Conservation (phyloP, 2,329 filamentous ascomycete genomes). For the Thielaviopsis euricoi region DNA sequence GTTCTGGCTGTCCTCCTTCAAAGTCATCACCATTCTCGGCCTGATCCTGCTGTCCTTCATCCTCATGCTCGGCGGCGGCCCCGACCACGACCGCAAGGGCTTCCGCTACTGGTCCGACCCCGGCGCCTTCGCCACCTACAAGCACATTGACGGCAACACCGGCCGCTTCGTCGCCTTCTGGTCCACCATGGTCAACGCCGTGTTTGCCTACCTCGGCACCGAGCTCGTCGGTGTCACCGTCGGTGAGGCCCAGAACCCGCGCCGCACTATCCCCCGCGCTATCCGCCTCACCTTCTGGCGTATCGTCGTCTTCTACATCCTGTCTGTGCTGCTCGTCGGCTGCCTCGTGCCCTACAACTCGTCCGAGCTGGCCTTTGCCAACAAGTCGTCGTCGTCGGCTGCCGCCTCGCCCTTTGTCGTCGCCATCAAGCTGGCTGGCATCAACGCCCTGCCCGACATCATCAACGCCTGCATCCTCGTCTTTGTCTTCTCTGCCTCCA, state of each 20-base stretch:
- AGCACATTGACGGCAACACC: slow-evolving; percentile 22
- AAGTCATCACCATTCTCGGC: slow-evolving; percentile 49
- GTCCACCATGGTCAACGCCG: slow-evolving; percentile 58
- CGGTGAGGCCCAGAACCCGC: slow-evolving; percentile 64
- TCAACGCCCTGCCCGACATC: slow-evolving; percentile 46
- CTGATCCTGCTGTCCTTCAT: slow-evolving; percentile 50
- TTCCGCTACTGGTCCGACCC: slow-evolving; percentile 52
- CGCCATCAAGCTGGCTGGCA: slow-evolving; percentile 47
- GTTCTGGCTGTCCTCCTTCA: slow-evolving; percentile 48
- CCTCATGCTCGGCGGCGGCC: slow-evolving; percentile 48
- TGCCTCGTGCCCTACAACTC: slow-evolving; percentile 63
- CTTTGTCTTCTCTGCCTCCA: slow-evolving; percentile 62
- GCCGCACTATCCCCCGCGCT: slow-evolving; percentile 57
- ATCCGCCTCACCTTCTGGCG: slow-evolving; percentile 71
- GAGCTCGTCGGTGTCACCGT: slow-evolving; percentile 66
- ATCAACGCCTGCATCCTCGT: slow-evolving; percentile 59
- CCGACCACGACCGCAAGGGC: slow-evolving; percentile 42
- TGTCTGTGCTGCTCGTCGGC: slow-evolving; percentile 58
- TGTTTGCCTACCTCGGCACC: slow-evolving; percentile 64
- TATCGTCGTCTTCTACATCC: slow-evolving; percentile 64
- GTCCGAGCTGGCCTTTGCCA: slow-evolving; percentile 39
- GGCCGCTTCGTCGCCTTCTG: slow-evolving; percentile 48
- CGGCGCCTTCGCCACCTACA: slow-evolving; percentile 35
- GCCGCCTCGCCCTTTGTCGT: slow-evolving; percentile 61
- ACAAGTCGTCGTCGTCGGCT: slow-evolving; percentile 27